These are phyloP conservation scores for Monosporozyma yasuniensis DNA, from an alignment of 805 yeast species.

Conservation along the genomic window DNA sequence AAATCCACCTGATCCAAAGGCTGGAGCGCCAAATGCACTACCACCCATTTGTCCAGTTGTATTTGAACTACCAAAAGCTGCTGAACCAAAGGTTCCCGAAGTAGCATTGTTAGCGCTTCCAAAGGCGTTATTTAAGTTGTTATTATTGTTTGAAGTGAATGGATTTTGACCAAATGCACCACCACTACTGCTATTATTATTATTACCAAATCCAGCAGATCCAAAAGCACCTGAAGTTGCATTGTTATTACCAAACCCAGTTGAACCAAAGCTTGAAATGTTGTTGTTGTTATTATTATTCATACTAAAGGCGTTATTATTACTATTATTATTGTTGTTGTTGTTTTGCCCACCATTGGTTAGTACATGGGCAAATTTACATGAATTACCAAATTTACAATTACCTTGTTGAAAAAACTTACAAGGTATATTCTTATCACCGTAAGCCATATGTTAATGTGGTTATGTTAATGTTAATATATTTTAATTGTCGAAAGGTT, in stretches of 20 bases:
- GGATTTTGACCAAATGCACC: background rate
- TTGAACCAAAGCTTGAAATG: conserved; percentile 11
- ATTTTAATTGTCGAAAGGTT: no score
- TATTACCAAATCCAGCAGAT: conserved; percentile 7
- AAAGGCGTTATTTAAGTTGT: background rate
- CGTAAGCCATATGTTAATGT: conserved; percentile 3
- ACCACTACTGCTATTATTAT: background rate
- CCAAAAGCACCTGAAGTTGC: background rate
- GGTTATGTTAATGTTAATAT: no score
- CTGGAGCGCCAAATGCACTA: conserved; percentile 13
- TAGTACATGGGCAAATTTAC: conserved; percentile 37
- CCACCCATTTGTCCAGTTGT: background rate
- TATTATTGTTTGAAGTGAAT: background rate
- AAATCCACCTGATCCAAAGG: conserved; percentile 14
- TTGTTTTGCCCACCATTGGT: conserved; percentile 10
- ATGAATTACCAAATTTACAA: conserved; percentile 37
- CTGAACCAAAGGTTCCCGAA: conserved; percentile 8
- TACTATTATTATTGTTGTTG: conserved; percentile 7
- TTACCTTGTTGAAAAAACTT: conserved; percentile 36
- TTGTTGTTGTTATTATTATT: conserved; percentile 1
- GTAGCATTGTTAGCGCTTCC: conserved; percentile 9
- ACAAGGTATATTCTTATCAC: conserved; percentile 31
- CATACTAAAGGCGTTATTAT: conserved; percentile 2
- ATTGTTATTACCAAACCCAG: conserved; percentile 6
- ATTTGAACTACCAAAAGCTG: conserved; percentile 17